Evolutionary conservation across 1,139 yeast genomes (phyloP).

Genomic region (Entelexis paramagnoliae): DNA sequence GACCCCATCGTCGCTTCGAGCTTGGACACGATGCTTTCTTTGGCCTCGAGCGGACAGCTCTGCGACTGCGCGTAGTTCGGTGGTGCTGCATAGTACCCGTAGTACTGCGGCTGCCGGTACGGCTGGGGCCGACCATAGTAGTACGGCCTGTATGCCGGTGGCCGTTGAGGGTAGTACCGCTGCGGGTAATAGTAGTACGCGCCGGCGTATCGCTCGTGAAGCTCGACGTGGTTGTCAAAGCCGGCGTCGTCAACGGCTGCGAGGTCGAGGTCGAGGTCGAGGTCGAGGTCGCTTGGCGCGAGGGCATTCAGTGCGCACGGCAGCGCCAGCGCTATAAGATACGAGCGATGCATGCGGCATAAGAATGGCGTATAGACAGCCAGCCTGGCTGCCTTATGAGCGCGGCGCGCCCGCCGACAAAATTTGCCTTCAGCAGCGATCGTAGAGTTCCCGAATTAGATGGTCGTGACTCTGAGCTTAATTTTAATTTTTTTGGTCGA

Average conservation of each 20-base stretch:
- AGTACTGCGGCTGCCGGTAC: not conserved
- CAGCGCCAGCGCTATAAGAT: not conserved
- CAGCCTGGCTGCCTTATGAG: no score
- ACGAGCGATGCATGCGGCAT: not conserved
- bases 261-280: not conserved
- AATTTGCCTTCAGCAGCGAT: no score
- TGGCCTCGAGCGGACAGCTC: not conserved
- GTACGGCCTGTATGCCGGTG: not conserved
- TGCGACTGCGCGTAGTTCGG: not conserved
- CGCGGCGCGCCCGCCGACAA: no score
- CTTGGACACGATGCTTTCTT: not conserved
- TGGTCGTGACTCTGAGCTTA: not conserved
- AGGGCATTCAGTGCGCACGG: not conserved
- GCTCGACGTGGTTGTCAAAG: not conserved
- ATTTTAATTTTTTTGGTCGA: not conserved
- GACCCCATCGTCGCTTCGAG: not conserved
- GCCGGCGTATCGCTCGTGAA: not conserved
- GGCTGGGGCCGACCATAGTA: not conserved
- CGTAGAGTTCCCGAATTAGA: not conserved
- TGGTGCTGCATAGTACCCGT: not conserved
- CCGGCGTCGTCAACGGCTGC: no score
- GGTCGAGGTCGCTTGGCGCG: not conserved
- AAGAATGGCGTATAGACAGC: no score
- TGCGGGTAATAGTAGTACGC: not conserved
- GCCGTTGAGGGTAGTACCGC: not conserved